These are phyloP conservation scores for Scleroderma citrinum DNA, from an alignment of 768 basidiomycete species.

Conservation along the genomic window DNA sequence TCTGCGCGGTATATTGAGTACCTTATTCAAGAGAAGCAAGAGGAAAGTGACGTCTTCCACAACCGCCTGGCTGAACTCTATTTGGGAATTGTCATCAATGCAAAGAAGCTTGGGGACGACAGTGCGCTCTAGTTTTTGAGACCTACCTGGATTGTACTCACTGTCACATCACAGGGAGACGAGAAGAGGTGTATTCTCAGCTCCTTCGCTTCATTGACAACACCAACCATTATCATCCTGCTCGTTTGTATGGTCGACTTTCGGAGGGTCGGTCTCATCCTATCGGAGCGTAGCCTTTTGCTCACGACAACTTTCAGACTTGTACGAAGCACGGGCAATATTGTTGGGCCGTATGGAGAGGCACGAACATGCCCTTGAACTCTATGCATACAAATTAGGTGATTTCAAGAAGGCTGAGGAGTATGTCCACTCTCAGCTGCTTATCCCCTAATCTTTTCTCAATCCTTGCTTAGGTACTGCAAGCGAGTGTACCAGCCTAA, in stretches of 20 bases:
- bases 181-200: slow-evolving; percentile 52
- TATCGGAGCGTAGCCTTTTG: neutral
- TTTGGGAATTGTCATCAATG: slow-evolving; percentile 56
- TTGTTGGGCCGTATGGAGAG: slow-evolving; percentile 84
- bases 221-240: slow-evolving; percentile 65
- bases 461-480: slow-evolving; percentile 66
- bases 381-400: slow-evolving; percentile 85
- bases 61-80: slow-evolving; percentile 89
- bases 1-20: slow-evolving; percentile 82
- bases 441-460: neutral
- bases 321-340: slow-evolving; percentile 89
- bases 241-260: slow-evolving; percentile 77
- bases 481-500: slow-evolving; percentile 66
- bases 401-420: slow-evolving; percentile 87
- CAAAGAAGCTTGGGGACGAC: slow-evolving; percentile 54
- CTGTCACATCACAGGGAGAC: slow-evolving; percentile 33
- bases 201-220: slow-evolving; percentile 72
- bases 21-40: slow-evolving; percentile 68
- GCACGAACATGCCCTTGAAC: slow-evolving; percentile 91
- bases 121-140: slow-evolving; percentile 33
- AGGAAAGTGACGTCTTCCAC: slow-evolving; percentile 66
- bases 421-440: slow-evolving; percentile 38
- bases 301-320: slow-evolving; percentile 40
- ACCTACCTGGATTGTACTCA: slow-evolving; percentile 3
- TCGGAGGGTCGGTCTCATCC: slow-evolving; percentile 59